Evolutionary conservation across 2,329 filamentous ascomycete genomes (phyloP), one percentile per base, ranked within the genome.

Genomic region (Ceratocystis variospora): DNA sequence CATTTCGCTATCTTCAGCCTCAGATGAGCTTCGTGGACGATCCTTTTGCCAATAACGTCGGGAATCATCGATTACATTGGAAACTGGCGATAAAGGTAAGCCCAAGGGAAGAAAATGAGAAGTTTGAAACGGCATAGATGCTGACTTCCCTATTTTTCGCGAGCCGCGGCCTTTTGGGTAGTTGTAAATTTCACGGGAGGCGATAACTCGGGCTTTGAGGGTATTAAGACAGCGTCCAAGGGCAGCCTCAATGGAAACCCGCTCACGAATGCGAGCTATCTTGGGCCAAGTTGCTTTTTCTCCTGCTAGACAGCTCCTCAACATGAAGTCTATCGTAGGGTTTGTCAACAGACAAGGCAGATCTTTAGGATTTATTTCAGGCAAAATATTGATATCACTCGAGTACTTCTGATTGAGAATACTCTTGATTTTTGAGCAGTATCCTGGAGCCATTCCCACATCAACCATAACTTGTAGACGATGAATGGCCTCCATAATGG

Each of bases 201-300:
- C 53, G 17, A 68, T 48, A 1, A 90, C 84, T 3, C 85, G 79
- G 2, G 87, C 83, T 37, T 87, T 81, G 33, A 91, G 77, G 10
- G 80, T 79, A 69, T 88, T 86, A 0, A 93, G 87, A 1, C 88
- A 87, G 22, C 83, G 80, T 72, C 94, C 89, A 1, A 97, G 77
- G 3, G 91, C 90, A 61, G 96, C 77, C 73, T 97, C 93, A 65
- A 96, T 90, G 2, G 91, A 89, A 71, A 90, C 90, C 65, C 91
- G 87, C 72, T 96, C 94, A 48, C 89, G 82, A 71, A 97, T 88
- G 12, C 90, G 85, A 69, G 87, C 88, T 8, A 97, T 77, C 73
- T 92, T 92, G 0, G 92, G 91, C 93, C 92, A 97, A 0, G 92
- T 96, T 2, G 93, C 92, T 67, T 86, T 82, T 74, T 96, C 89